A percentile compares a stretch with the other conserved stretches of the same genome.
Evolutionary conservation across 192 early-diverging fungal species (phyloP).

Genomic region (Phlyctochytrium bullatum): DNA sequence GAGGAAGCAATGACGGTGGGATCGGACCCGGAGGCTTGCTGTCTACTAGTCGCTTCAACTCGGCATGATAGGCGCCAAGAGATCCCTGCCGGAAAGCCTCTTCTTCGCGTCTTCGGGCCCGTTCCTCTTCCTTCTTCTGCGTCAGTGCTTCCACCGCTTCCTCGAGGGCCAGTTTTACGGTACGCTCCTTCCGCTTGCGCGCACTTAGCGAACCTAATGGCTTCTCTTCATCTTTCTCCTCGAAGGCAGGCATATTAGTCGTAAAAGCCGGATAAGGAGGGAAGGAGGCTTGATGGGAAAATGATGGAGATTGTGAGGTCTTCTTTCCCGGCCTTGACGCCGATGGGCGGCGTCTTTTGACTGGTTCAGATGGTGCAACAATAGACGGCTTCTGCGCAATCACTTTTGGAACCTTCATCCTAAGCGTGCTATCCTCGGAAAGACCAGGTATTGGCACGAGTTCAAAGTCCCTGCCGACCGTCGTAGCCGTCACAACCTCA

Average conservation of each 20-base stretch:
- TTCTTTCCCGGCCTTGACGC: too few species aligned
- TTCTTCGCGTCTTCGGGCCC: background rate
- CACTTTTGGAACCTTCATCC: background rate
- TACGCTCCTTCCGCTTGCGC: background rate
- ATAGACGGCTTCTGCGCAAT: background rate
- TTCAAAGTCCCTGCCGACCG: background rate
- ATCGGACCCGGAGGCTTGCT: background rate
- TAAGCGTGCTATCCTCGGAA: background rate
- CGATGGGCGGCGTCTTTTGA: background rate
- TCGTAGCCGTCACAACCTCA: background rate
- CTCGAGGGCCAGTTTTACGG: background rate
- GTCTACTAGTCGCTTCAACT: background rate
- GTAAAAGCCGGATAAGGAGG: too few species aligned
- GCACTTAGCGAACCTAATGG: background rate
- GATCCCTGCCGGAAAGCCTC: background rate
- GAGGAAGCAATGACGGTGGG: too few species aligned
- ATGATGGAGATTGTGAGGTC: too few species aligned
- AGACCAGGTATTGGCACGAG: background rate
- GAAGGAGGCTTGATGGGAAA: too few species aligned
- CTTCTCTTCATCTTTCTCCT: too few species aligned
- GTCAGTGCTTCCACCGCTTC: constrained; percentile 6
- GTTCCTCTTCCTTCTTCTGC: background rate
- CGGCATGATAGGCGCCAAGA: background rate
- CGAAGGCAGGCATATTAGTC: background rate
- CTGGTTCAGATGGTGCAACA: too few species aligned